Evolutionary conservation across 2,329 filamentous ascomycete genomes (phyloP), one percentile per base, ranked within the genome.

Genomic region (Fusarium lyarnte): DNA sequence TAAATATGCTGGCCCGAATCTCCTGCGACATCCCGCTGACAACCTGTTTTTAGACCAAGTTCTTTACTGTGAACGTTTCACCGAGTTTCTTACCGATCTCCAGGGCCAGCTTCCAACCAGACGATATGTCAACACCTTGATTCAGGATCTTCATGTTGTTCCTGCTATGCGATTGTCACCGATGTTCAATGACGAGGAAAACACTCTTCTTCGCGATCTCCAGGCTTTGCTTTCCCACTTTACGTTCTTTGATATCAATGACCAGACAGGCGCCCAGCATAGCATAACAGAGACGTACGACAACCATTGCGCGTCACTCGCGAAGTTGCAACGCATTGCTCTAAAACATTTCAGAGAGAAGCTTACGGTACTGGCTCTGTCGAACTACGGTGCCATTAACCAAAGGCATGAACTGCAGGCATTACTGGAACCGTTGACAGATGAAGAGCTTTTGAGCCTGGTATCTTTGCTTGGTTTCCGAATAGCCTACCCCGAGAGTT

Each of bases 21-120:
- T 12, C 8, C 21, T 36, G 17, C 27, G 39, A 38, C 31, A 38
- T 53, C 25, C 11, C 31, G 23, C 74, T 80, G 59, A 81, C 60
- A 23, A 16, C 16, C 16, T 70, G 21, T 31, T 33, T 35, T 35
- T 81, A 82, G 92, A 94, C 36, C 90, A 93, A 74, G 80, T 94
- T 25, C 83, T 90, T 6, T 99, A 98, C 81, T 97, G 94, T 79
- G 95, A 98, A 81, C 90, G 95, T n/a, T 95, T 98, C 71, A 83
- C 96, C 57, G 96, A 99, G 81, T 92, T 99, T 57, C 85, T 99
- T 52, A 92, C 93, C 13, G 96, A 99, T 79, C 84, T 99, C 25
- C 91, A 97, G 80, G 98, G 95, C 77, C 96, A 99, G 80, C 85
- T 98, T 52, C 96, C 96, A 1, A 99, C 97, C 7, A 88, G 96